Evolutionary conservation across 768 basidiomycete species (phyloP).

Genomic region (Boletus edulis): DNA sequence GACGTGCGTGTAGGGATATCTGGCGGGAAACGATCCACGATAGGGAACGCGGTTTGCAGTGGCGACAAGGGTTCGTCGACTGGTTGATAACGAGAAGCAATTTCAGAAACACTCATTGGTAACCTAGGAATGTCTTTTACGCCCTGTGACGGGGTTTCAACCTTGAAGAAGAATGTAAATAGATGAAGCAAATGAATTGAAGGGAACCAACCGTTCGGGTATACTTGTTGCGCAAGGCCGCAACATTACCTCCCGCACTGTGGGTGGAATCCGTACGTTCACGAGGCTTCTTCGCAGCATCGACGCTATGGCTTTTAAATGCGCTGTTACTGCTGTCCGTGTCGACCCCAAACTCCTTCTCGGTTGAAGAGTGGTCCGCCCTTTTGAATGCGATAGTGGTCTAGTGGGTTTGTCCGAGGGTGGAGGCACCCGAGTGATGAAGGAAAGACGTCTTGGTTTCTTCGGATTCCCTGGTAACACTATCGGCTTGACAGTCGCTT

Average conservation of each 20-base stretch:
- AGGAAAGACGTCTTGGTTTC: constrained; percentile 20
- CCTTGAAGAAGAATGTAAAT: constrained; percentile 32
- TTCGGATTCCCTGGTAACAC: not conserved
- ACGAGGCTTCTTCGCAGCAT: constrained; percentile 33
- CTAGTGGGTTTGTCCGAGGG: constrained; percentile 17
- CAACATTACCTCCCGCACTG: constrained; percentile 60
- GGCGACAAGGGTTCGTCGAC: constrained; percentile 43
- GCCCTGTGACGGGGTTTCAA: constrained; percentile 50
- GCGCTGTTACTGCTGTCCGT: constrained; percentile 15
- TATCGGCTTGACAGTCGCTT: not conserved
- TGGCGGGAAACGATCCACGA: constrained; percentile 24
- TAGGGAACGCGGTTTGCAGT: constrained; percentile 36
- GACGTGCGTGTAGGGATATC: constrained; percentile 21
- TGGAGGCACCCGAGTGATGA: constrained; percentile 17
- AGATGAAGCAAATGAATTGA: not conserved
- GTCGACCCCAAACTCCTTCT: constrained; percentile 35
- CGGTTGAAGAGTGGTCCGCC: constrained; percentile 13
- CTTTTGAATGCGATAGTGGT: constrained; percentile 21
- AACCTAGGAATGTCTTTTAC: constrained; percentile 63
- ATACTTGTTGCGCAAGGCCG: constrained; percentile 67
- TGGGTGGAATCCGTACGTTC: constrained; percentile 54
- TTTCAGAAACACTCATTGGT: constrained; percentile 58
- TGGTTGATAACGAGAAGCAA: constrained; percentile 62
- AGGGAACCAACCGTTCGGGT: constrained; percentile 47
- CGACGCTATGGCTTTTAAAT: constrained; percentile 30